Evolutionary conservation across 495 filamentous ascomycete species (phyloP), one percentile per base, ranked within the genome.

Genomic region (Ascobolus immersus): DNA sequence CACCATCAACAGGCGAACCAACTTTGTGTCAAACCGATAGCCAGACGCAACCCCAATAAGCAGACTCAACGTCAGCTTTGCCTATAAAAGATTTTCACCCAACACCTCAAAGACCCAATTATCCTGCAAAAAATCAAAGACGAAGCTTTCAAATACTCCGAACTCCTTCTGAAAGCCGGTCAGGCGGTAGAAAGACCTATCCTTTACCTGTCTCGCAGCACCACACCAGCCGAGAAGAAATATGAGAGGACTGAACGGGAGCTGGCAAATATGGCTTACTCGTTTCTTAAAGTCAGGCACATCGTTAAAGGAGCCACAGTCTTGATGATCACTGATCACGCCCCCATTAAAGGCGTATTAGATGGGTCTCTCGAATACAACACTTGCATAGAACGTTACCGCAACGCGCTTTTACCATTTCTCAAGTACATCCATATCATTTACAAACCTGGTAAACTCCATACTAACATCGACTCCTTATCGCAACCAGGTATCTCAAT

Each of bases 221-320:
- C 26, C 3, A 37, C 28, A 14, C 5, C 14, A 1, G 28, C 21
- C 18, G 35, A 37, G 17, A 13, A n/a, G n/a, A 13, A 17, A 4
- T 30, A 37, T 18, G 35, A 30, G 7, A 18, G 24, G 28, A 37
- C 26, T 3, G 35, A 37, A 21, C 14, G 26, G 10, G 35, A 37
- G 15, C 35, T 37, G 1, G 26, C 14, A 17, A 29, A 26, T 11
- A 2, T 21, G 3, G 20, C 9, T 7, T 37, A 26, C 24, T 23
- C 35, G 6, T 20, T 17, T 11, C 28, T 17, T 3, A 17, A 28
- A 6, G 18, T 37, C 4, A 4, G 35, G 4, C 35, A 37, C 26
- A 21, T 29, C 5, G 3, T 37, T 9, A 26, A 37, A 21, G 35
- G 25, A 18, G 19, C 35, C 11, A 21, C 19, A 25, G n/a, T n/a